Conservation (phyloP, 2,329 filamentous ascomycete species). For the Penicillium psychrosexuale region DNA sequence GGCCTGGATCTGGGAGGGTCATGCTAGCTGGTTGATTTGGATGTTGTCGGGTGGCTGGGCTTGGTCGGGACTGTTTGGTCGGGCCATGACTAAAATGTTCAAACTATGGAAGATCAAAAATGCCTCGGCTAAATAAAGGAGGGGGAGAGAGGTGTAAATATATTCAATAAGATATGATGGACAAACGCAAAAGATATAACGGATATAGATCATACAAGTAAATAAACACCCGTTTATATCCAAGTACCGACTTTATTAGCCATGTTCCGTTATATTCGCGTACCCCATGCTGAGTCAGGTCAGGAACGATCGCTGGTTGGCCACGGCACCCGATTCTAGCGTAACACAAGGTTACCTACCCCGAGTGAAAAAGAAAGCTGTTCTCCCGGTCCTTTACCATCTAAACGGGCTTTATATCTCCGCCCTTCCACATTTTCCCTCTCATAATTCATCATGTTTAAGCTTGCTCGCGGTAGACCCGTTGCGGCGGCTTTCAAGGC, state of each 20-base stretch:
- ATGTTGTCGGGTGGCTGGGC: constrained; percentile 50
- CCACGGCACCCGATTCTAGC: constrained; percentile 27
- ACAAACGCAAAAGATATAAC: no score
- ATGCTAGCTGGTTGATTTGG: constrained; percentile 52
- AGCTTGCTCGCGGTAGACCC: constrained; percentile 76
- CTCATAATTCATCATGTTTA: constrained; percentile 68
- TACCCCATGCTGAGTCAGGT: constrained; percentile 28
- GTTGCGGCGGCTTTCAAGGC: constrained; percentile 76
- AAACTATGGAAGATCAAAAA: constrained; percentile 42
- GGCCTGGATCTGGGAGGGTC: constrained; percentile 50
- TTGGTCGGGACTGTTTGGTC: constrained; percentile 39
- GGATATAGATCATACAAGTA: neutral
- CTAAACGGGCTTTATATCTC: constrained; percentile 11
- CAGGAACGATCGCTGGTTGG: constrained; percentile 29
- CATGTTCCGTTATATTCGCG: constrained; percentile 34
- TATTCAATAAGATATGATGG: neutral
- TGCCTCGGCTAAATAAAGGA: constrained; percentile 13
- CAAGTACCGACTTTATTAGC: neutral
- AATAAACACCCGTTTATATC: neutral
- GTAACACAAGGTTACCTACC: constrained; percentile 28
- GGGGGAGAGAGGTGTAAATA: neutral
- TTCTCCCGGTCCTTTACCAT: constrained; percentile 23
- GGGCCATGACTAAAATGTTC: constrained; percentile 52
- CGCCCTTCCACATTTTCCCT: constrained; percentile 11
- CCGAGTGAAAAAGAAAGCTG: constrained; percentile 38